These are phyloP conservation scores for Boletus rex-veris DNA, from an alignment of 768 basidiomycete genomes.

Conservation along the genomic window DNA sequence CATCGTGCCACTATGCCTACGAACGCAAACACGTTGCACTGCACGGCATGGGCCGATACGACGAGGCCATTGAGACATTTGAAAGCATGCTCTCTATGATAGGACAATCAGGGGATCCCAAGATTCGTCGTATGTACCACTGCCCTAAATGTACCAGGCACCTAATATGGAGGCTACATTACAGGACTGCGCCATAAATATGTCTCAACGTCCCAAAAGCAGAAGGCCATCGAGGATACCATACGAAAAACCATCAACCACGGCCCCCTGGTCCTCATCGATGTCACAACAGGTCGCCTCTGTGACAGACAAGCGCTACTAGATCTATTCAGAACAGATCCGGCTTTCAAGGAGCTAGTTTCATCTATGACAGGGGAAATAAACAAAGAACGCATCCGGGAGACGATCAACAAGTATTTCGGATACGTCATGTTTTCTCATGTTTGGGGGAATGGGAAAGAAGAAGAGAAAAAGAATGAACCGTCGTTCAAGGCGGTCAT, in stretches of 20 bases:
- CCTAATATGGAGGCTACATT: no score
- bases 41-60: background rate
- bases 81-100: background rate
- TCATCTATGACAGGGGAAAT: background rate
- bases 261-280: background rate
- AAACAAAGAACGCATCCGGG: background rate
- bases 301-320: background rate
- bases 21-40: background rate
- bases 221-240: background rate
- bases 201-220: background rate
- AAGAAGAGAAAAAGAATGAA: background rate
- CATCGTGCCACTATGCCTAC: background rate
- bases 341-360: background rate
- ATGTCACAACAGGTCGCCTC: background rate
- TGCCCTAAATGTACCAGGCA: no score
- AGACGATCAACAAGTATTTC: background rate
- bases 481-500: background rate
- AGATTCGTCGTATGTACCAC: background rate
- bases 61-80: background rate
- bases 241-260: background rate
- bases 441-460: background rate
- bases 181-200: background rate
- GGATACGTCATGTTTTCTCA: background rate
- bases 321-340: background rate
- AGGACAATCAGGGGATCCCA: background rate